These are phyloP conservation scores for Vigna nakashimae DNA, from an alignment of 306 rosid species.

Conservation along the genomic window DNA sequence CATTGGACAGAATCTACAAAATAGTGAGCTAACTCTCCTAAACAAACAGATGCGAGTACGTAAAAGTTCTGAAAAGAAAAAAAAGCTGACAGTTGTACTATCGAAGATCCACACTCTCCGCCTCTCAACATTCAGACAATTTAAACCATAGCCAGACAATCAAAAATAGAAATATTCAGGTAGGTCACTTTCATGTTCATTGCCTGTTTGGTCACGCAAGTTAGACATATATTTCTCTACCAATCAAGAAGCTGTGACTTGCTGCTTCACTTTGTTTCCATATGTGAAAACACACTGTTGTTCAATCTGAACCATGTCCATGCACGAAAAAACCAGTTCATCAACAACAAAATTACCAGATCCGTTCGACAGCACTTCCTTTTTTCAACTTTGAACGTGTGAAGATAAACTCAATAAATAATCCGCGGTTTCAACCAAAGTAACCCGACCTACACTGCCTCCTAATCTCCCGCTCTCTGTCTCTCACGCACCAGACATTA, in stretches of 20 bases:
- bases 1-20: constrained; percentile 26
- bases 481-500: constrained; percentile 25
- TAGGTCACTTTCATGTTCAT: constrained; percentile 27
- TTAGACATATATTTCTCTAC: background rate
- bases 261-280: background rate
- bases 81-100: constrained; percentile 7
- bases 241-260: background rate
- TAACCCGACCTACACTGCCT: background rate
- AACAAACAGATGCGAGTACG: background rate
- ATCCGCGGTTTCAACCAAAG: constrained; percentile 27
- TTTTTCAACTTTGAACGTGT: constrained; percentile 1
- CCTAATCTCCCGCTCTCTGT: constrained; percentile 24
- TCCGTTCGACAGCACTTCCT: constrained; percentile 26
- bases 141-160: background rate
- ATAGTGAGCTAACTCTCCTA: constrained; percentile 23
- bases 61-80: constrained; percentile 3
- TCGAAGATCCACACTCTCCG: constrained; percentile 24
- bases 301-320: constrained; percentile 35
- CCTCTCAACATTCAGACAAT: background rate
- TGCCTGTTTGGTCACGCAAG: background rate
- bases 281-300: background rate
- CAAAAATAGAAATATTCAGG: constrained; percentile 21
- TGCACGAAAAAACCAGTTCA: constrained; percentile 7
- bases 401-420: background rate
- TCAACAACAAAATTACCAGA: constrained; percentile 22